Percentiles rank a stretch among this genome's conserved stretches.
Conservation (phyloP, 345 rosid species). For the Citropsis articulata region DNA sequence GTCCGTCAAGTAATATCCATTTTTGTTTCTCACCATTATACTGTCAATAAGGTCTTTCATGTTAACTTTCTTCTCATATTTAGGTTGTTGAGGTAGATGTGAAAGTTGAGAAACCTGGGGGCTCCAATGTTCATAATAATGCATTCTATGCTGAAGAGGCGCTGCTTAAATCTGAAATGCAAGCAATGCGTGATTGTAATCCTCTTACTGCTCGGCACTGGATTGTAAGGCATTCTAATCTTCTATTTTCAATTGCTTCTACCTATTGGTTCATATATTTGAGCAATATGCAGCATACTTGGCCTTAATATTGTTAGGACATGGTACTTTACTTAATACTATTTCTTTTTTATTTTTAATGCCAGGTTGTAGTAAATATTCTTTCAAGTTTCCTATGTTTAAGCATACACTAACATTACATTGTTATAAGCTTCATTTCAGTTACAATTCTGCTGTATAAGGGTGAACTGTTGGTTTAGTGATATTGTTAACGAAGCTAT, state of each 20-base stretch:
- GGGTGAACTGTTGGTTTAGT: background rate
- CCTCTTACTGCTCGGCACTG: slow-evolving; percentile 83
- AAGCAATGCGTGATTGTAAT: slow-evolving; percentile 84
- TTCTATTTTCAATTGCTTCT: background rate
- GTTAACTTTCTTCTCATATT: background rate
- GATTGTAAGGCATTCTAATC: slow-evolving; percentile 61
- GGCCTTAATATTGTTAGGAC: background rate
- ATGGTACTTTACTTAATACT: background rate
- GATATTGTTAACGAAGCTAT: background rate
- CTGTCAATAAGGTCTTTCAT: background rate
- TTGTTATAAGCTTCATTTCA: background rate
- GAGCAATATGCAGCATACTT: background rate
- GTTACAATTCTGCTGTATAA: background rate
- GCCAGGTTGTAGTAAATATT: background rate
- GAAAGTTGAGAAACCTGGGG: slow-evolving; percentile 76
- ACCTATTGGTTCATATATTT: background rate
- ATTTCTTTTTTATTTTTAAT: background rate
- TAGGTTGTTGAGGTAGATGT: slow-evolving; percentile 87
- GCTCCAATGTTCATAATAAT: slow-evolving; percentile 75
- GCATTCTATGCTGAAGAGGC: slow-evolving; percentile 89
- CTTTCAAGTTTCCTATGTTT: background rate
- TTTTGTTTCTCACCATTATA: background rate
- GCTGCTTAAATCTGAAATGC: slow-evolving; percentile 62
- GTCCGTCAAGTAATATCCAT: background rate
- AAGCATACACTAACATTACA: background rate